Evolutionary conservation across 2,329 filamentous ascomycete species (phyloP), one percentile per base, ranked within the genome.

Genomic region (Parastagonospora nodorum): DNA sequence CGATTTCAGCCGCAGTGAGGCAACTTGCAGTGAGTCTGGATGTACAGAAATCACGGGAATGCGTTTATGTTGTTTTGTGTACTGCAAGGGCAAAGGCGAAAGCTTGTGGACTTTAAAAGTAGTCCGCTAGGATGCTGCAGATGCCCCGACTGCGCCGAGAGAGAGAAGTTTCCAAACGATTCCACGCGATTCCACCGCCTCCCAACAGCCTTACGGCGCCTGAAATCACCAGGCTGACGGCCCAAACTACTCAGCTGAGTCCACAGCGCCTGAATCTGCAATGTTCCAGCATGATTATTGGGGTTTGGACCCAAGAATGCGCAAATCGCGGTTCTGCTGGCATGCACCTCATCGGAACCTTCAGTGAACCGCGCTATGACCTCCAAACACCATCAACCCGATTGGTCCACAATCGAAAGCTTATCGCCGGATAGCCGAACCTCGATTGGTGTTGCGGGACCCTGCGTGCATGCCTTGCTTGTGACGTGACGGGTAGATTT

Each of bases 91-190:
- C 29, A 50, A 50, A 51, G 57, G 54, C 55, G 56, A 62, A 57
- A 44, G 57, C 45, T 51, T 66, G 64, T 57, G 55, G 63, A 61
- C 43, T 60, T 70, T 69, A 69, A 69, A 66, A 66, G 61, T 68
- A 62, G 60, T 56, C 48, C 61, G 64, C 64, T 60, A 53, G 66
- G 62, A 56, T 67, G 55, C 58, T 58, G 62, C 57, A 64, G 66
- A 67, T 67, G 53, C 59, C 56, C 57, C 56, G 58, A 46, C 64
- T 59, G 66, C 63, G 68, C 68, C 69, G 68, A 69, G 63, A 62
- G 57, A 59, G 43, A 63, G 65, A 71, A 73, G 60, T 53, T 72
- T 73, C 69, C 57, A 61, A 63, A 30, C 37, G 59, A 55, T 73
- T 73, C 70, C 53, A 72, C 56, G 57, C 47, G 50, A 42, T 73